Evolutionary conservation across 306 rosid genomes (phyloP).

Genomic region (Carpinus fangiana): DNA sequence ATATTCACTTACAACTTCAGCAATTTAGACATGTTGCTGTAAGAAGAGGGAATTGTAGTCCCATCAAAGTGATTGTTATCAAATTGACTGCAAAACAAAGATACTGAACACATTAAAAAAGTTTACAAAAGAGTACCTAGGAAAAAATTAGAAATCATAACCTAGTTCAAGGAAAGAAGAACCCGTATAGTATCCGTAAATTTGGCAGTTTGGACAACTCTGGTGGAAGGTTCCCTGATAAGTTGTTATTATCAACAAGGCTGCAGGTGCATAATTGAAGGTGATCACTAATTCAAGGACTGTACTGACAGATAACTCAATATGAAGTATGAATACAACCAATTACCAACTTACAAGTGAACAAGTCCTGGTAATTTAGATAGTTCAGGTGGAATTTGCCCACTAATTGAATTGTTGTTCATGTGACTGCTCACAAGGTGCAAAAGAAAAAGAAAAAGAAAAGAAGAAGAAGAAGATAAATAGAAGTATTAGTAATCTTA

Average conservation of each 20-base stretch:
- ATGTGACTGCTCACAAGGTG: conserved; percentile 41
- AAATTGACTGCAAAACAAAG: conserved; percentile 52
- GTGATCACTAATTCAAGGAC: not conserved
- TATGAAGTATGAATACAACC: not conserved
- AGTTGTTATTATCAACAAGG: conserved; percentile 52
- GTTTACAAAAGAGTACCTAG: not conserved
- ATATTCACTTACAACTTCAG: conserved; percentile 44
- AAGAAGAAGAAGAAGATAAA: not conserved
- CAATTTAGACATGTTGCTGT: conserved; percentile 39
- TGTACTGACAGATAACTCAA: not conserved
- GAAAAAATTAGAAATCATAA: not conserved
- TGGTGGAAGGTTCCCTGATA: conserved; percentile 46
- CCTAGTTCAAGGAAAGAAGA: not conserved
- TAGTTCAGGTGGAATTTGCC: conserved; percentile 48
- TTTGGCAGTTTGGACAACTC: conserved; percentile 31
- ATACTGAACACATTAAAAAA: too few relatives aligned
- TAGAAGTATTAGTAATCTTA: not conserved
- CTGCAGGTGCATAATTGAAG: conserved; percentile 18
- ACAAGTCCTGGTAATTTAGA: conserved; percentile 27
- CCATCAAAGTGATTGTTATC: conserved; percentile 51
- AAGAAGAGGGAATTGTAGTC: conserved; percentile 41
- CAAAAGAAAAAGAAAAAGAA: not conserved
- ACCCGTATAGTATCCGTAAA: conserved; percentile 43
- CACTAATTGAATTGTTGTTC: conserved; percentile 58
- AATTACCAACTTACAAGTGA: conserved; percentile 46